A percentile compares a stretch with the other conserved stretches of the same genome.
These are phyloP conservation scores for Cryptococcus amylolentus DNA, from an alignment of 1,284 basidiomycete genomes.

Conservation along the genomic window DNA sequence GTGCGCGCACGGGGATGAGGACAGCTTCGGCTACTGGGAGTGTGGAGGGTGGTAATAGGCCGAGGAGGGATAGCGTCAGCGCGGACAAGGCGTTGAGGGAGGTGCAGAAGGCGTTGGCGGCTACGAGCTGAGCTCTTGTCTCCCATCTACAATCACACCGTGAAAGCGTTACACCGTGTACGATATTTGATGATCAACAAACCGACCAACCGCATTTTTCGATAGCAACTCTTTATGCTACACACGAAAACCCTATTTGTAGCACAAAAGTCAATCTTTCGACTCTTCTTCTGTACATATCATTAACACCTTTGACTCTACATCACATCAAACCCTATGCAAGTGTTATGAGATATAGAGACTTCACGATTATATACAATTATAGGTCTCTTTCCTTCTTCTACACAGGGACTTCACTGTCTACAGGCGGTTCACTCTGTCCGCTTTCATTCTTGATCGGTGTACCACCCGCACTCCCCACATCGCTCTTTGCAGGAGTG, in stretches of 20 bases:
- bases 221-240: too few relatives aligned
- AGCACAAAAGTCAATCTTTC: too few relatives aligned
- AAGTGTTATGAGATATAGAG: background rate
- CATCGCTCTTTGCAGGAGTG: background rate
- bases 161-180: too few relatives aligned
- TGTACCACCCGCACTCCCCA: conserved; percentile 1
- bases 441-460: background rate
- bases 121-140: too few relatives aligned
- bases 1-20: conserved; percentile 12
- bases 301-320: too few relatives aligned
- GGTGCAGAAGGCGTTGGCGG: conserved; percentile 68
- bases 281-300: too few relatives aligned
- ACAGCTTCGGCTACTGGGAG: conserved; percentile 2
- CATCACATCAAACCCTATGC: too few relatives aligned
- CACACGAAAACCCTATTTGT: too few relatives aligned
- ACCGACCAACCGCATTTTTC: too few relatives aligned
- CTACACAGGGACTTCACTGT: background rate
- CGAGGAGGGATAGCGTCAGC: conserved; percentile 45
- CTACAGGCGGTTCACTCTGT: background rate
- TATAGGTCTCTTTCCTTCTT: background rate
- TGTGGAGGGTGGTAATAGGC: conserved; percentile 13
- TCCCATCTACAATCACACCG: too few relatives aligned
- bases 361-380: background rate
- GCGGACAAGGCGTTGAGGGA: conserved; percentile 65
- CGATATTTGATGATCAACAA: too few relatives aligned